A percentile compares a stretch with the other conserved stretches of the same genome.
Conservation (phyloP, 495 filamentous ascomycete species). For the Penicillium salamii region DNA sequence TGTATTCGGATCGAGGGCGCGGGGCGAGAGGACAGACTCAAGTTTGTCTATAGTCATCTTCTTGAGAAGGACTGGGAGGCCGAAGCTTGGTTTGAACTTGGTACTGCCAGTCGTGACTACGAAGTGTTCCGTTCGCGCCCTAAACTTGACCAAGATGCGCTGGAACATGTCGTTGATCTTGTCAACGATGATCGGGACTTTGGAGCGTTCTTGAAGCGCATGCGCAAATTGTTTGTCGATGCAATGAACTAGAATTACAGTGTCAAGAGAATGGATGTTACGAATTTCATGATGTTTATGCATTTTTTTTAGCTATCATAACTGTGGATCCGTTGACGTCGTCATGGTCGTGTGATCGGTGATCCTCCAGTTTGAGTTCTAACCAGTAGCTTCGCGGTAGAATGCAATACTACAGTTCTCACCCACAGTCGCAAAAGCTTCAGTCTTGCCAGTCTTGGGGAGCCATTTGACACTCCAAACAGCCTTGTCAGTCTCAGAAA, state of each 20-base stretch:
- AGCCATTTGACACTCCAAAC: constrained; percentile 89
- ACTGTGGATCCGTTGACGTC: constrained; percentile 9
- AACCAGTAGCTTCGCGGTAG: constrained; percentile 87
- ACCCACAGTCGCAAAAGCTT: constrained; percentile 84
- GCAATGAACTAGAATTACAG: constrained; percentile 44
- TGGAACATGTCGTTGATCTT: constrained; percentile 68
- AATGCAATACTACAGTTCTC: constrained; percentile 77
- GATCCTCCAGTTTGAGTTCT: constrained; percentile 28
- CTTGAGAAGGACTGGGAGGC: constrained; percentile 79
- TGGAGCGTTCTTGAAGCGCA: constrained; percentile 78
- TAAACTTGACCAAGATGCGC: constrained; percentile 69
- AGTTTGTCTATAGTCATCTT: constrained; percentile 88
- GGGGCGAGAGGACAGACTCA: constrained; percentile 77
- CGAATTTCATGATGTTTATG: constrained; percentile 19
- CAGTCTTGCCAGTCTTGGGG: constrained; percentile 70
- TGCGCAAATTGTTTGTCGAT: constrained; percentile 80
- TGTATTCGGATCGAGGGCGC: constrained; percentile 88
- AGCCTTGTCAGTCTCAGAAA: constrained; percentile 82
- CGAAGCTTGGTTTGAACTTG: constrained; percentile 92
- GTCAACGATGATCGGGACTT: constrained; percentile 82
- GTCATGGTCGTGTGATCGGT: constrained; percentile 7
- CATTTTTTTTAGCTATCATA: constrained; percentile 4
- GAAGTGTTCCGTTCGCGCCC: constrained; percentile 74
- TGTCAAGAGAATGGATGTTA: constrained; percentile 10
- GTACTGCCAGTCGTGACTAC: constrained; percentile 77